phyloP scores from a whole-genome alignment of 2,329 filamentous ascomycete species.

The Botrytis porri region DNA sequence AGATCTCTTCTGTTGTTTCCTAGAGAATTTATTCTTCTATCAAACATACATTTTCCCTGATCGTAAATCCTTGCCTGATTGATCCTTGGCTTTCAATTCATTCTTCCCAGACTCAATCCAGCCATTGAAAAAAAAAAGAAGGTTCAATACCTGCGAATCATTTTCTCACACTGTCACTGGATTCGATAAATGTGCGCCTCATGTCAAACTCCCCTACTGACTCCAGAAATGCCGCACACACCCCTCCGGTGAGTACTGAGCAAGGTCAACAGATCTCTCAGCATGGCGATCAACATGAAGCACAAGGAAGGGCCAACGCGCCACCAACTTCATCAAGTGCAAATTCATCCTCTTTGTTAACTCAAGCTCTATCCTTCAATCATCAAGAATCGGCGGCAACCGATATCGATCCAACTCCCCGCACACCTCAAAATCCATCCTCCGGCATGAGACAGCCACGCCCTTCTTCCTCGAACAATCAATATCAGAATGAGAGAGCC shows the following conservation, averaged over 20 bases:
- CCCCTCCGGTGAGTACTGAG: constrained; percentile 33
- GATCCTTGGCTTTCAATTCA: constrained; percentile 16
- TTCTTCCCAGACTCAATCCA: constrained; percentile 13
- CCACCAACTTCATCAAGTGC: constrained; percentile 27
- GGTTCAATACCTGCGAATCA: constrained; percentile 35
- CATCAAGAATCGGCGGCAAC: constrained; percentile 7
- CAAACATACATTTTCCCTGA: constrained; percentile 17
- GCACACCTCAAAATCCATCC: constrained; percentile 12
- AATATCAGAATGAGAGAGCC: constrained; percentile 26
- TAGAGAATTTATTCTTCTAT: constrained; percentile 13
- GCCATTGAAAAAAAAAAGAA: constrained; percentile 22
- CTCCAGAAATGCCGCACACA: constrained; percentile 38
- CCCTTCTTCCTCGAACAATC: constrained; percentile 13
- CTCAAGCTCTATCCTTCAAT: constrained; percentile 32
- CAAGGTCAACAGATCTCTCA: constrained; percentile 29
- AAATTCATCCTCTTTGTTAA: constrained; percentile 32
- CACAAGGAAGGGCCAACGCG: constrained; percentile 23
- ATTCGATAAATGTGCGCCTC: constrained; percentile 40
- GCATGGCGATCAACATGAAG: constrained; percentile 30
- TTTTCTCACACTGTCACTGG: constrained; percentile 33
- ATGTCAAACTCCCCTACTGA: constrained; percentile 38
- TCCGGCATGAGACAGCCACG: constrained; percentile 1
- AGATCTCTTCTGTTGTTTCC: constrained; percentile 14
- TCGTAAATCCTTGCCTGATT: constrained; percentile 21
- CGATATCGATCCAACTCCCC: not conserved